A percentile compares a stretch with the other conserved stretches of the same genome.
Conservation (phyloP, 305 asterid genomes). For the Fraxinus ornus region DNA sequence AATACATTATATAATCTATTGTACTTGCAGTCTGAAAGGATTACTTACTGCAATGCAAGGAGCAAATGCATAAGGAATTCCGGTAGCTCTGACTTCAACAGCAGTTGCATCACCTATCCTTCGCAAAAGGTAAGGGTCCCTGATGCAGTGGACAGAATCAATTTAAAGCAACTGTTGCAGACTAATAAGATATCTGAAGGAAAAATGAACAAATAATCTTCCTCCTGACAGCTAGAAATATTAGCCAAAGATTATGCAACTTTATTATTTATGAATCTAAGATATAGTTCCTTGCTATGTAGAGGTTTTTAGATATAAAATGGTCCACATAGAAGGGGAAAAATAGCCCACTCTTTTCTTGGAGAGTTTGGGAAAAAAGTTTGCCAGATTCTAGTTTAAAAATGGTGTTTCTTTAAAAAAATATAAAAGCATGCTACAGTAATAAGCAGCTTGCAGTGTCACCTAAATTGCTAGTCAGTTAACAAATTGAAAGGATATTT, state of each 20-base stretch:
- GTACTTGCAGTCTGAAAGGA: background rate
- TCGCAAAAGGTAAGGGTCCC: conserved; percentile 43
- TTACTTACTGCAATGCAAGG: conserved; percentile 46
- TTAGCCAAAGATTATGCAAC: background rate
- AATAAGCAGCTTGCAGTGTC: background rate
- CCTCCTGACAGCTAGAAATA: background rate
- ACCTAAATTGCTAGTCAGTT: background rate
- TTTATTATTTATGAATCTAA: background rate
- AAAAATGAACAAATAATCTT: background rate
- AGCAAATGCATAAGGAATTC: conserved; percentile 45
- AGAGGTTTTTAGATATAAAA: background rate
- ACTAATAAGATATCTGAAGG: background rate
- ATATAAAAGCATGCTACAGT: background rate
- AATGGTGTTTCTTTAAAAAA: too few relatives aligned
- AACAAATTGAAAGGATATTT: background rate
- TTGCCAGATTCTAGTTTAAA: too few relatives aligned
- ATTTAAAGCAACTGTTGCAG: background rate
- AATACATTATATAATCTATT: too few relatives aligned
- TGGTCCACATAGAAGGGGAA: background rate
- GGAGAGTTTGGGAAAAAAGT: background rate
- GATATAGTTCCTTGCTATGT: background rate
- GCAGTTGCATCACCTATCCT: conserved; percentile 54
- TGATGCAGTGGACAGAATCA: conserved; percentile 11
- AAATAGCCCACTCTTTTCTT: background rate
- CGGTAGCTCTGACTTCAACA: conserved; percentile 47